These are phyloP conservation scores for Backusella tuberculispora DNA, from an alignment of 192 early-diverging fungal genomes.

Conservation along the genomic window DNA sequence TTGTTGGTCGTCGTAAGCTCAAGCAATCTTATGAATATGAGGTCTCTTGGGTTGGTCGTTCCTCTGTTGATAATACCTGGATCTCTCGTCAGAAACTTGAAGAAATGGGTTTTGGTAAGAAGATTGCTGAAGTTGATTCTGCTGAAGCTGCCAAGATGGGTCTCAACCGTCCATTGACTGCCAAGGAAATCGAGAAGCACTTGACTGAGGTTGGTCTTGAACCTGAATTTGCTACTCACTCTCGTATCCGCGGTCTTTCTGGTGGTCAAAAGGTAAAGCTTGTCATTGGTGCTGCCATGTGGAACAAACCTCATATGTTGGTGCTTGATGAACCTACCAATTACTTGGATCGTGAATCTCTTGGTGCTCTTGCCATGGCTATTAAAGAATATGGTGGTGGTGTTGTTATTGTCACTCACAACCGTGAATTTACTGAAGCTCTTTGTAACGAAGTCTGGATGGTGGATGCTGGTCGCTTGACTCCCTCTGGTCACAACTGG, in stretches of 20 bases:
- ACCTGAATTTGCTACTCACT: constrained; percentile 75
- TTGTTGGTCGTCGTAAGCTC: constrained; percentile 78
- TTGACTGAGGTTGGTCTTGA: constrained; percentile 79
- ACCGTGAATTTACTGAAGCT: constrained; percentile 78
- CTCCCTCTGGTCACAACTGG: constrained; percentile 58
- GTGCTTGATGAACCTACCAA: constrained; percentile 91
- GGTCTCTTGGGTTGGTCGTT: constrained; percentile 68
- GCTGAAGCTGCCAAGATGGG: constrained; percentile 71
- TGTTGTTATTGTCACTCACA: constrained; percentile 87
- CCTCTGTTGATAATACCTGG: constrained; percentile 73
- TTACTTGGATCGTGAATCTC: constrained; percentile 67
- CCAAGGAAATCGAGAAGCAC: constrained; percentile 72
- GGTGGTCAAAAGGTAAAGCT: constrained; percentile 90
- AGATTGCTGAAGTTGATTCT: constrained; percentile 77
- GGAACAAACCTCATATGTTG: constrained; percentile 89
- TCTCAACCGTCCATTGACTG: constrained; percentile 72
- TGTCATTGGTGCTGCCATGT: constrained; percentile 83
- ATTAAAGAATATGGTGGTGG: constrained; percentile 79
- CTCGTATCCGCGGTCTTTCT: constrained; percentile 69
- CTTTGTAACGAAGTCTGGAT: constrained; percentile 77
- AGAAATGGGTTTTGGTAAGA: constrained; percentile 76
- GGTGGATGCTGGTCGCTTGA: constrained; percentile 64
- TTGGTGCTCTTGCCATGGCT: constrained; percentile 71
- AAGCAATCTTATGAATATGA: constrained; percentile 87
- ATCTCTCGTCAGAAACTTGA: constrained; percentile 72